phyloP scores from a whole-genome alignment of 106 monocot genomes.

The Chionographis japonica region DNA sequence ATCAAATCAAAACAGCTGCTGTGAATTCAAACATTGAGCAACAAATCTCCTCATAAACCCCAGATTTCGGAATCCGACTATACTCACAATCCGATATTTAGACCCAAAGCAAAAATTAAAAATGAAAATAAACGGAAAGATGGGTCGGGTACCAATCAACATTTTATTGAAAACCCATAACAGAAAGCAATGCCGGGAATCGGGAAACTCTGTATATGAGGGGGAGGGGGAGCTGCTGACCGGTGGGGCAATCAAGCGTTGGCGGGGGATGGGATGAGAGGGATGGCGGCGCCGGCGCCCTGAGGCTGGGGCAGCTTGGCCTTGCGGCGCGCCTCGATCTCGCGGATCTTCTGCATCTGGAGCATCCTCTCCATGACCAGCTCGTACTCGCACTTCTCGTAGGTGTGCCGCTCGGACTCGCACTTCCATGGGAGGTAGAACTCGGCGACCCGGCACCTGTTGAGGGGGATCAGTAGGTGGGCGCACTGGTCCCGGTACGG shows the following conservation, averaged over 20 bases:
- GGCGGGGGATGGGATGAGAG: conserved; percentile 70
- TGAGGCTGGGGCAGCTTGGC: conserved; percentile 13
- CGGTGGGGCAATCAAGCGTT: conserved; percentile 22
- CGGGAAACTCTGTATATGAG: no score
- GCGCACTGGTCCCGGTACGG: conserved; percentile 94
- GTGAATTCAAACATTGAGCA: no score
- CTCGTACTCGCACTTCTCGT: conserved; percentile 99
- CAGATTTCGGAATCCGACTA: no score
- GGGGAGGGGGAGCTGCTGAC: no score
- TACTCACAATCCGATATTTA: no score
- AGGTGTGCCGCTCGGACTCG: conserved; percentile 79
- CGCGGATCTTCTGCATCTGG: conserved; percentile 98
- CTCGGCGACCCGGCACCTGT: conserved; percentile 89
- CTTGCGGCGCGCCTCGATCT: conserved; percentile 52
- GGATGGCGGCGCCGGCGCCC: conserved; percentile 27
- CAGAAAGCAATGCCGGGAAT: no score
- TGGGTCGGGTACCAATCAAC: no score
- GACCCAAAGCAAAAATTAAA: no score
- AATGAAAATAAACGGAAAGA: no score
- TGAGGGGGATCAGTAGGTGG: conserved; percentile 95
- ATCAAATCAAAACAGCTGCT: no score
- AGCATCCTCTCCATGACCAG: conserved; percentile 99
- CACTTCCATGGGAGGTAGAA: conserved; percentile 97
- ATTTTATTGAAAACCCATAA: no score
- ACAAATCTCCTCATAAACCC: no score